Base-by-base conservation (phyloP, 306 rosid species). In the Glycine latifolia region DNA sequence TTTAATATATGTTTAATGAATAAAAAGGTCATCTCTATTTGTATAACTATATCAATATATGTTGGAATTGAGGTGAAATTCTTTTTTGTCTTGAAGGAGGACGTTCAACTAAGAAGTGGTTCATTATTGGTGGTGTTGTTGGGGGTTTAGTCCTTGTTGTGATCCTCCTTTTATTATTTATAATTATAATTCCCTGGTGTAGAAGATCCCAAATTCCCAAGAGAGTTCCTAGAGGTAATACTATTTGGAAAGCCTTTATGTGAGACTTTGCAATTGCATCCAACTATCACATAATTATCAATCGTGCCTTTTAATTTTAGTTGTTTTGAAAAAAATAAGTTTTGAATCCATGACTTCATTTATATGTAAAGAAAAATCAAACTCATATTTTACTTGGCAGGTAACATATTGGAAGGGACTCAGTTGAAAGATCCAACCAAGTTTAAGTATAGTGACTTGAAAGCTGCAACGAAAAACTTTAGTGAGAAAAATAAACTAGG, bases 381-480 rank as follows among this genome's bases (percentile, higher is more conserved):
- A 47, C 3, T 47, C 6, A 47, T 47, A 7, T 6, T 47, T 47
- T 8, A 47, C 52, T 8, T 55, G 0, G 33, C 75, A 90, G 94
- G 91, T 14, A 82, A 89, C 75, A 89, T 91, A 54, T 76, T 89
- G 82, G 94, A 92, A 55, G 89, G 87, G 66, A 91, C 59, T 4
- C 20, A 13, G 16, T 85, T 91, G 84, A 87, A 79, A 80, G 94
- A 89, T 61, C 91, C 92, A 6, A 73, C 79, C 33, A 85, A 33
- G 66, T 90, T 82, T 71, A 89, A 61, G 52, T 83, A 84, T 41
- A 89, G 84, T 5, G 92, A 89, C 53, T 78, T 91, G 83, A 87
- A 91, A 65, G 48, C 65, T 2, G 94, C 94, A 71, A 89, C 94
- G 37, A 85, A 80, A 33, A 87, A 89, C 46, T 91, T 89, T 47